Conservation (phyloP, 2,329 filamentous ascomycete species). For the Trichoderma gracile region DNA sequence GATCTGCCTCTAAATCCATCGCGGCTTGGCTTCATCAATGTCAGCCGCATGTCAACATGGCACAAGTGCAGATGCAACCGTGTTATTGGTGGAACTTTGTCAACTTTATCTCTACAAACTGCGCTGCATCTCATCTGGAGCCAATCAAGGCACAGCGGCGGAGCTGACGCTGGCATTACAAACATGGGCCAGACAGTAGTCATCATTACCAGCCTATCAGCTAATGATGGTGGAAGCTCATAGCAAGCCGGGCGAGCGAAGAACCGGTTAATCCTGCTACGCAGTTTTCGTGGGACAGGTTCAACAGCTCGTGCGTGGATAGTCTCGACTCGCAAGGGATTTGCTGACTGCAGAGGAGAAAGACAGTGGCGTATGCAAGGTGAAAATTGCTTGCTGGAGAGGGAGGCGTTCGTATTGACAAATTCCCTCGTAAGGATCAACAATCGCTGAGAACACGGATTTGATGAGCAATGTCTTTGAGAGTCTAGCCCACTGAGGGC, state of each 20-base stretch:
- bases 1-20: background rate
- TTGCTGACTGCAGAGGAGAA: background rate
- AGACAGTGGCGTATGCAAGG: background rate
- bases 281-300: background rate
- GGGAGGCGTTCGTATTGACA: background rate
- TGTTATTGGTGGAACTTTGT: slow-evolving; percentile 3
- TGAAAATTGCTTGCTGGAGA: background rate
- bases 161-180: slow-evolving; percentile 21
- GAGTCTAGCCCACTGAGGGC: background rate
- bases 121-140: background rate
- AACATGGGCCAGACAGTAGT: slow-evolving; percentile 1
- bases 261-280: background rate
- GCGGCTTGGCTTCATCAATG: slow-evolving; percentile 5
- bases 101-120: slow-evolving; percentile 2
- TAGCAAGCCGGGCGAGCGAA: background rate
- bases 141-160: background rate
- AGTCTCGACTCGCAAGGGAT: background rate
- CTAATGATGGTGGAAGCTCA: background rate
- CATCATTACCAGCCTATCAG: slow-evolving; percentile 7
- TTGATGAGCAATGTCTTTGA: background rate
- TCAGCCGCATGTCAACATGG: slow-evolving; percentile 20
- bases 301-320: background rate
- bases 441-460: background rate
- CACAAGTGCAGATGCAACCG: background rate
- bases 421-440: background rate